phyloP scores from a whole-genome alignment of 495 filamentous ascomycete genomes.

The Tuber brumale region DNA sequence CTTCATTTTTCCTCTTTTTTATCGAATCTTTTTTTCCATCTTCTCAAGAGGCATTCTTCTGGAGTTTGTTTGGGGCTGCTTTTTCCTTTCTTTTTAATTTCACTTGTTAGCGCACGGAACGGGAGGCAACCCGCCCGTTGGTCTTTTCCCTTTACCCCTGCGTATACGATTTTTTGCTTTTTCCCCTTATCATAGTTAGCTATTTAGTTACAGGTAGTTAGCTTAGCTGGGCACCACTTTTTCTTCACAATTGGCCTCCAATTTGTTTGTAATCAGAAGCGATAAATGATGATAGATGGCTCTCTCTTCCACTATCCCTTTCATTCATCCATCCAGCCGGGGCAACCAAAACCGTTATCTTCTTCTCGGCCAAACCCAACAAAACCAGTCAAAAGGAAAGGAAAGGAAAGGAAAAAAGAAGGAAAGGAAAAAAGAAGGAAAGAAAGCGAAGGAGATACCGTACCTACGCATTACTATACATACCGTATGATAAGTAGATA shows the following conservation, averaged over 20 bases:
- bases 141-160: not conserved
- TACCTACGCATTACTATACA: not conserved
- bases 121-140: not conserved
- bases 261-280: not conserved
- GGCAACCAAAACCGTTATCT: not conserved
- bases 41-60: not conserved
- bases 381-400: too few species aligned
- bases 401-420: not conserved
- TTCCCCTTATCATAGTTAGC: not conserved
- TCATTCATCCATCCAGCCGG: not conserved
- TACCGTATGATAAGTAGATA: too few species aligned
- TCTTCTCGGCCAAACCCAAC: not conserved
- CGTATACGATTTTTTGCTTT: constrained; percentile 2
- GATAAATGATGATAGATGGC: not conserved
- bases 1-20: not conserved
- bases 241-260: not conserved
- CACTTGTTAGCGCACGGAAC: not conserved
- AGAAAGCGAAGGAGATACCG: not conserved
- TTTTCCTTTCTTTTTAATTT: constrained; percentile 7
- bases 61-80: constrained; percentile 19
- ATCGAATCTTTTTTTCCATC: not conserved
- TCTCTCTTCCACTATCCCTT: not conserved
- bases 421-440: not conserved
- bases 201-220: too few species aligned
- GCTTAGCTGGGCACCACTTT: not conserved